A percentile compares a stretch with the other conserved stretches of the same genome.
Evolutionary conservation across 805 yeast species (phyloP).

Genomic region (Myxozyma neglecta): DNA sequence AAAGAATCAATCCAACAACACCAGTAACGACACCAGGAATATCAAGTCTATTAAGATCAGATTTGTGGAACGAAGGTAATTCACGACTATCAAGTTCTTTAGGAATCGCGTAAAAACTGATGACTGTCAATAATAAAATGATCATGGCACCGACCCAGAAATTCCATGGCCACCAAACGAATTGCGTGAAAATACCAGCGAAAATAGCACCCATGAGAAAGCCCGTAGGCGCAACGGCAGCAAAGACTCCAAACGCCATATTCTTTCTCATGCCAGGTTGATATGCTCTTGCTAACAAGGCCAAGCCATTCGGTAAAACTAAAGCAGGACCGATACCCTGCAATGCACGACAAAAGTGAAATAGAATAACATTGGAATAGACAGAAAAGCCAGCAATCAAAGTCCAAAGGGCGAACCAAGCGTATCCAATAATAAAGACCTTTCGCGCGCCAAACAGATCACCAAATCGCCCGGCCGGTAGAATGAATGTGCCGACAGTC

Average conservation of each 20-base stretch:
- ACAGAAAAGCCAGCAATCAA: slow-evolving; percentile 58
- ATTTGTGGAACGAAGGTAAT: slow-evolving; percentile 33
- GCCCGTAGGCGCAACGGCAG: slow-evolving; percentile 65
- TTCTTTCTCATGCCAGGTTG: slow-evolving; percentile 53
- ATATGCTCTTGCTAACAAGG: slow-evolving; percentile 49
- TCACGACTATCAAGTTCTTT: slow-evolving; percentile 47
- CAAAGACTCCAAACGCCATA: slow-evolving; percentile 56
- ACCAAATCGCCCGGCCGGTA: slow-evolving; percentile 68
- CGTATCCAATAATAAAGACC: slow-evolving; percentile 56
- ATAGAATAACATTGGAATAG: slow-evolving; percentile 48
- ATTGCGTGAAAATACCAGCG: slow-evolving; percentile 50
- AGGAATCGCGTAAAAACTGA: slow-evolving; percentile 47
- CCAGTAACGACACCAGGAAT: slow-evolving; percentile 58
- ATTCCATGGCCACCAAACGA: slow-evolving; percentile 62
- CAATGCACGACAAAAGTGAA: slow-evolving; percentile 51
- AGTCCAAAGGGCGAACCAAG: slow-evolving; percentile 58
- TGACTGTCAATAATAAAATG: slow-evolving; percentile 39
- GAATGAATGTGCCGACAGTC: slow-evolving; percentile 70
- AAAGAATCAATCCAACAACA: slow-evolving; percentile 57
- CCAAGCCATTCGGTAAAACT: slow-evolving; percentile 60
- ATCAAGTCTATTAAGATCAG: slow-evolving; percentile 43
- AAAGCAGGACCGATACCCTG: slow-evolving; percentile 68
- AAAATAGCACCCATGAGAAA: slow-evolving; percentile 56
- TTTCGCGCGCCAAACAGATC: slow-evolving; percentile 66
- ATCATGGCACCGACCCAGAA: slow-evolving; percentile 52